Conservation (phyloP, 2,329 filamentous ascomycete species). For the Fusarium goolgardi region DNA sequence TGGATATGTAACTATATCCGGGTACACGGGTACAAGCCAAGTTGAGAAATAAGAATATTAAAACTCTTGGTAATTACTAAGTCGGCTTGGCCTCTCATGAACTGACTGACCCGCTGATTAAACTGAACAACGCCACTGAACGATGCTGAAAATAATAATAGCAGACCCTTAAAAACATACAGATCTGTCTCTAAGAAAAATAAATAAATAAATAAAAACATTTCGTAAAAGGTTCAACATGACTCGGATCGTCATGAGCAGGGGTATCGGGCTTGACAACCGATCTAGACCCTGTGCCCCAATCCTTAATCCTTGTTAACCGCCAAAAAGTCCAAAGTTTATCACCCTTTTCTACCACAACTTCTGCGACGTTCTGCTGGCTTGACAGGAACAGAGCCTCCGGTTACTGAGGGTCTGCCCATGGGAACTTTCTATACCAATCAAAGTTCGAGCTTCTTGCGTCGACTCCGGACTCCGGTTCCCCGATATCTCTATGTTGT, state of each 20-base stretch:
- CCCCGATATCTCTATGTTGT: background rate
- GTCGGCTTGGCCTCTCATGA: too few relatives aligned
- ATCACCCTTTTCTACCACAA: conserved; percentile 2
- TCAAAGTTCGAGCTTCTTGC: conserved; percentile 18
- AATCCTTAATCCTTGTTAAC: background rate
- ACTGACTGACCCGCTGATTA: background rate
- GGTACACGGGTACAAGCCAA: background rate
- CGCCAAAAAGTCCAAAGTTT: background rate
- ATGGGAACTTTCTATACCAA: conserved; percentile 51
- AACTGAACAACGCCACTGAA: background rate
- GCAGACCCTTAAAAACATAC: background rate
- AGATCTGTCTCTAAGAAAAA: background rate
- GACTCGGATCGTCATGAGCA: conserved; percentile 1
- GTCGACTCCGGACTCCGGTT: background rate
- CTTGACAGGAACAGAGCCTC: conserved; percentile 19
- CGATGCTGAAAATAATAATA: too few relatives aligned
- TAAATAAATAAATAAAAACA: background rate
- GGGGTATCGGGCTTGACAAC: conserved; percentile 1
- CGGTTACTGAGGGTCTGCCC: background rate
- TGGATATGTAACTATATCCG: conserved; percentile 1
- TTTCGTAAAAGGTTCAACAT: background rate
- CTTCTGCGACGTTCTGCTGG: background rate
- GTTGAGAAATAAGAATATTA: background rate
- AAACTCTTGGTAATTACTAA: too few relatives aligned
- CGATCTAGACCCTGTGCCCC: background rate